A percentile compares a stretch with the other conserved stretches of the same genome.
Conservation (phyloP, 2,329 filamentous ascomycete species). For the Albophoma yamanashiensis region DNA sequence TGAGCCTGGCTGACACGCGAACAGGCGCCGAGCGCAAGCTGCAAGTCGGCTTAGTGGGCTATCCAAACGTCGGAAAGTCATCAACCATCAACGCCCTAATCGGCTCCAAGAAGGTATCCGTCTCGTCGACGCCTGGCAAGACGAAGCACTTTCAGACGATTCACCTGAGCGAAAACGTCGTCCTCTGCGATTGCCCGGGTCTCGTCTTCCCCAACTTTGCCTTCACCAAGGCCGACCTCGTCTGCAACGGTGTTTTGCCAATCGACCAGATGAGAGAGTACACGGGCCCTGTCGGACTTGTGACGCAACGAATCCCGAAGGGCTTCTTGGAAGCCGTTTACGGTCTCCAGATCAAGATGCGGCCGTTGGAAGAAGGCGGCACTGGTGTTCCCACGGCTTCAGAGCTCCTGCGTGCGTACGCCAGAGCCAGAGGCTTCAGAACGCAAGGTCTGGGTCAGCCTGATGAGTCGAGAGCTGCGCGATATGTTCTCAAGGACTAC, state of each 20-base stretch:
- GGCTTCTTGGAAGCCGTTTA: conserved; percentile 86
- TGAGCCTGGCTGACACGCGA: neutral
- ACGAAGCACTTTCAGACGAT: conserved; percentile 99
- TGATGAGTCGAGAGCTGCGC: conserved; percentile 83
- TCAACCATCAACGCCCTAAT: conserved; percentile 99
- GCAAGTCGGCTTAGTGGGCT: conserved; percentile 87
- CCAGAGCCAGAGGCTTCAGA: conserved; percentile 78
- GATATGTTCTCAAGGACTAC: conserved; percentile 91
- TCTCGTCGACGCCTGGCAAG: conserved; percentile 94
- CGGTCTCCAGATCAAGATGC: conserved; percentile 75
- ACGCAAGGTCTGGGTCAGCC: conserved; percentile 84
- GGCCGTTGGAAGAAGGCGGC: conserved; percentile 83
- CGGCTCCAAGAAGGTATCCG: conserved; percentile 95
- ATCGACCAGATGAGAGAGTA: conserved; percentile 95
- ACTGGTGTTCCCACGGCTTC: conserved; percentile 76
- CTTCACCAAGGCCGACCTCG: conserved; percentile 89
- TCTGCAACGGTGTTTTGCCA: conserved; percentile 87
- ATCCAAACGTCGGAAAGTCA: conserved; percentile 98
- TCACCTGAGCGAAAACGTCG: conserved; percentile 77
- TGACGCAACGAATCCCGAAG: conserved; percentile 78
- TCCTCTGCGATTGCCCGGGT: conserved; percentile 96
- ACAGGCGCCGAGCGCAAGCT: conserved; percentile 52
- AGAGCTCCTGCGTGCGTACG: conserved; percentile 79
- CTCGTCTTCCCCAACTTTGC: conserved; percentile 98
- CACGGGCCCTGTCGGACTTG: conserved; percentile 73